Evolutionary conservation across 768 basidiomycete species (phyloP).

Genomic region (Auricularia auricula-judae): DNA sequence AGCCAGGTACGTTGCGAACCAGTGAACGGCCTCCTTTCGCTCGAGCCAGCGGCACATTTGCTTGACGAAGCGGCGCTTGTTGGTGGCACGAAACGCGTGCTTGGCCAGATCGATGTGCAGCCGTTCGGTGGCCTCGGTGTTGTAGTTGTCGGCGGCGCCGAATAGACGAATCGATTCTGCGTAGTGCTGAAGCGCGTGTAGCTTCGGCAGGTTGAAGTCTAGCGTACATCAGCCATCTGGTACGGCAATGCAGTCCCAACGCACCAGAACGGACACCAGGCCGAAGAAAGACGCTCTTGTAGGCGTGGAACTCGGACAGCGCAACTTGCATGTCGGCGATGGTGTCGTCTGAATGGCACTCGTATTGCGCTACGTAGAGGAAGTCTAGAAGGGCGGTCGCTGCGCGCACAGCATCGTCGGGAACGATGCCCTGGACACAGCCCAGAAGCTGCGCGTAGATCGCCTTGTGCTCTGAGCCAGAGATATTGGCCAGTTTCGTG

Average conservation of each 20-base stretch:
- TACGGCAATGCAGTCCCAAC: neutral
- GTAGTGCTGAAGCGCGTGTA: conserved; percentile 29
- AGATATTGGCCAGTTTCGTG: conserved; percentile 18
- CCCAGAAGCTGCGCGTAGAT: conserved; percentile 12
- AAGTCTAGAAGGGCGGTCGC: conserved; percentile 26
- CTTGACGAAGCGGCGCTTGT: neutral
- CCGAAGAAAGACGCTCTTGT: conserved; percentile 27
- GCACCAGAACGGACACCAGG: conserved; percentile 17
- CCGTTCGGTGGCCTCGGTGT: conserved; percentile 29
- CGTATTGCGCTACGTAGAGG: conserved; percentile 26
- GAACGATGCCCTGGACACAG: conserved; percentile 1
- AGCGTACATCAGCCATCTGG: neutral
- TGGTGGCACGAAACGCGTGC: conserved; percentile 7
- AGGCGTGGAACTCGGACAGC: conserved; percentile 23
- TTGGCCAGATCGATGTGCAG: conserved; percentile 23
- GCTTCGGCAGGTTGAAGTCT: conserved; percentile 33
- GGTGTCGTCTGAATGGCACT: conserved; percentile 20
- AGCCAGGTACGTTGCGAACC: neutral
- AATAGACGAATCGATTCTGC: conserved; percentile 15
- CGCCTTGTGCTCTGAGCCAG: conserved; percentile 25
- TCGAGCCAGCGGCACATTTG: conserved; percentile 3
- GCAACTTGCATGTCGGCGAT: conserved; percentile 17
- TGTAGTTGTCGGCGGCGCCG: conserved; percentile 29
- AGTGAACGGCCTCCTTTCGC: neutral
- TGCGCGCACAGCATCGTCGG: conserved; percentile 10